A percentile compares a stretch with the other conserved stretches of the same genome.
Conservation (phyloP, 1,284 basidiomycete genomes). For the Trametes polyzona region DNA sequence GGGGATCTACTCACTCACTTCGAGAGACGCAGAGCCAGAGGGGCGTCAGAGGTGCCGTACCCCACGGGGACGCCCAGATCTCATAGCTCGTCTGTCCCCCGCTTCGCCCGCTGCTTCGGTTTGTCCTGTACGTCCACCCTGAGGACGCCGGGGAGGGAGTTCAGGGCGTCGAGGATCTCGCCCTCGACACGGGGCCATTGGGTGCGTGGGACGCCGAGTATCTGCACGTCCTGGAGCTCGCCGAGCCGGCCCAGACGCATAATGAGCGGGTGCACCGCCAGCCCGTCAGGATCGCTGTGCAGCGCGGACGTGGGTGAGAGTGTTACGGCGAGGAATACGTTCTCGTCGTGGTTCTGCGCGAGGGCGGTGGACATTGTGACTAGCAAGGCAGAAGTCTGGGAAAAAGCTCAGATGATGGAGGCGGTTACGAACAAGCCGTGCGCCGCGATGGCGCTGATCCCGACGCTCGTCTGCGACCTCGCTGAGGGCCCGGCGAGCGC, state of each 20-base stretch:
- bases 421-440: not conserved
- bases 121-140: slow-evolving; percentile 34
- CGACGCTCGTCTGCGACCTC: not conserved
- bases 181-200: slow-evolving; percentile 29
- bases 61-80: not conserved
- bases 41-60: not conserved
- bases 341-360: slow-evolving; percentile 29
- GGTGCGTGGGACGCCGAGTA: slow-evolving; percentile 33
- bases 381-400: not conserved
- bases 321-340: slow-evolving; percentile 35
- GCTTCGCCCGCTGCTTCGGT: slow-evolving; percentile 29
- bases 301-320: slow-evolving; percentile 30
- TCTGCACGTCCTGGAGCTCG: slow-evolving; percentile 34
- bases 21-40: not conserved
- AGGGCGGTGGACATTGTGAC: slow-evolving; percentile 25
- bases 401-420: not conserved
- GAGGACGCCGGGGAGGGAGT: slow-evolving; percentile 30
- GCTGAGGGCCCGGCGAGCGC: not conserved
- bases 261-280: slow-evolving; percentile 31
- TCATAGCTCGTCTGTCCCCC: slow-evolving; percentile 28
- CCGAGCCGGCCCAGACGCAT: slow-evolving; percentile 34
- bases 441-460: not conserved
- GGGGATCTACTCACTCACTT: not conserved
- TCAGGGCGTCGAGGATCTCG: slow-evolving; percentile 28
- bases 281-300: slow-evolving; percentile 25